Conservation (phyloP, 306 rosid genomes). For the Glycyrrhiza uralensis region DNA sequence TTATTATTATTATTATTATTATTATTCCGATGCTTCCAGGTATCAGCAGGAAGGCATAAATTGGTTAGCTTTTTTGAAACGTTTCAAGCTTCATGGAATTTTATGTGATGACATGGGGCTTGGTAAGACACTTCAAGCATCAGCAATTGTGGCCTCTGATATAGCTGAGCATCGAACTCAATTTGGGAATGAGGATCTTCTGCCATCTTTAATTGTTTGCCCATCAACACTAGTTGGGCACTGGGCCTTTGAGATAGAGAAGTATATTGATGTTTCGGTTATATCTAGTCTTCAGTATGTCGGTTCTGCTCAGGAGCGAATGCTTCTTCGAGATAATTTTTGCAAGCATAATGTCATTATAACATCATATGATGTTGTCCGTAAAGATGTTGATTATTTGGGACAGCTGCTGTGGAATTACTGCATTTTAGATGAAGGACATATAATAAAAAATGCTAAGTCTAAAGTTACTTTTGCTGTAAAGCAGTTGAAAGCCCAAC, state of each 20-base stretch:
- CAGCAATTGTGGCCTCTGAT: constrained; percentile 91
- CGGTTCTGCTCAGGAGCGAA: constrained; percentile 83
- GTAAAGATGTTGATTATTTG: constrained; percentile 84
- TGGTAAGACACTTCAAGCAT: constrained; percentile 98
- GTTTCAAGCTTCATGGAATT: constrained; percentile 99
- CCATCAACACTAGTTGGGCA: constrained; percentile 99
- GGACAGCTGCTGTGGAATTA: constrained; percentile 74
- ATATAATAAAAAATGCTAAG: constrained; percentile 88
- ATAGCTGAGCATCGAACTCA: constrained; percentile 58
- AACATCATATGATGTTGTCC: constrained; percentile 93
- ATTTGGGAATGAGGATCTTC: constrained; percentile 42
- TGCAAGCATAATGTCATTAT: constrained; percentile 75
- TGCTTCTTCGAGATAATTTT: constrained; percentile 62
- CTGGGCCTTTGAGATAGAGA: constrained; percentile 98
- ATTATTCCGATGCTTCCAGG: constrained; percentile 44
- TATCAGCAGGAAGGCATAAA: constrained; percentile 99
- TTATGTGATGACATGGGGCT: constrained; percentile 99
- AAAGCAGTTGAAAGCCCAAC: constrained; percentile 91
- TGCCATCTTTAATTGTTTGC: constrained; percentile 84
- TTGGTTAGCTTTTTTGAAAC: constrained; percentile 92
- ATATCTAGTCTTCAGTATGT: constrained; percentile 87
- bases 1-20: too few species aligned
- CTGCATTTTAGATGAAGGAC: constrained; percentile 96
- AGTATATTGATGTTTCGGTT: constrained; percentile 73
- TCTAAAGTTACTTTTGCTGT: constrained; percentile 88